Percentiles rank a stretch among this genome's conserved stretches.
These are phyloP conservation scores for Lactarius quietus DNA, from an alignment of 768 basidiomycete species.

Conservation along the genomic window DNA sequence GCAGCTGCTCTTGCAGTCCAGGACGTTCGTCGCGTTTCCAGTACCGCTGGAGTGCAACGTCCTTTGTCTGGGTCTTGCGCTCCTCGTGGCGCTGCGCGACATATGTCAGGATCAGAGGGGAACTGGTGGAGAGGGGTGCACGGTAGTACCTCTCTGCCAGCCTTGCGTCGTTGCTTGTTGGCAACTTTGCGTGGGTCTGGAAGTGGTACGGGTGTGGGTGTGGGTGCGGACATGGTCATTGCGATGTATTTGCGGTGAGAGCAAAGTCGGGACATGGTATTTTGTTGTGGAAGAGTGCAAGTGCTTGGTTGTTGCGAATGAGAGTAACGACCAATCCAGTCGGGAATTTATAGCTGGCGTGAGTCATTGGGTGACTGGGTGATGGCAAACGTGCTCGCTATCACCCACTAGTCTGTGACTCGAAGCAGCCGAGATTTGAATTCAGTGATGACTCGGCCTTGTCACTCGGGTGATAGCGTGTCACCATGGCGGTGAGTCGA, in stretches of 20 bases:
- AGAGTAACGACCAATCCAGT: neutral
- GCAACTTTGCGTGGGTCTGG: constrained; percentile 5
- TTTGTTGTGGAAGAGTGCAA: constrained; percentile 1
- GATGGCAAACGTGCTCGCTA: constrained; percentile 1
- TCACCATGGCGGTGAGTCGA: neutral
- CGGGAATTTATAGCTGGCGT: constrained; percentile 5
- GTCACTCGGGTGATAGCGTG: neutral
- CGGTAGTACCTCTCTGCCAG: constrained; percentile 18
- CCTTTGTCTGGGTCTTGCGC: constrained; percentile 2
- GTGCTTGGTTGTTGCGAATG: neutral
- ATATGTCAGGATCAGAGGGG: no score
- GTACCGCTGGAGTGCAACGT: neutral
- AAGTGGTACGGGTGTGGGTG: neutral
- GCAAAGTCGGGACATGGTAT: constrained; percentile 9
- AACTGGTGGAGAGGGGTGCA: neutral
- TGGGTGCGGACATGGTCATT: neutral
- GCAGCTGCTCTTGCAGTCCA: neutral
- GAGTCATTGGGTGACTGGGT: constrained; percentile 12
- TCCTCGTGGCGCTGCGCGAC: constrained; percentile 16
- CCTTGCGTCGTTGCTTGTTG: constrained; percentile 14
- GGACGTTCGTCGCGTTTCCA: neutral
- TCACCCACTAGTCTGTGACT: constrained; percentile 3
- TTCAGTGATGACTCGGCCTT: neutral
- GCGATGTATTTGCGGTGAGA: neutral
- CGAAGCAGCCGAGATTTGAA: constrained; percentile 2